Base-by-base conservation (phyloP, 2,329 filamentous ascomycete genomes). In the Phialocephala sp. region DNA sequence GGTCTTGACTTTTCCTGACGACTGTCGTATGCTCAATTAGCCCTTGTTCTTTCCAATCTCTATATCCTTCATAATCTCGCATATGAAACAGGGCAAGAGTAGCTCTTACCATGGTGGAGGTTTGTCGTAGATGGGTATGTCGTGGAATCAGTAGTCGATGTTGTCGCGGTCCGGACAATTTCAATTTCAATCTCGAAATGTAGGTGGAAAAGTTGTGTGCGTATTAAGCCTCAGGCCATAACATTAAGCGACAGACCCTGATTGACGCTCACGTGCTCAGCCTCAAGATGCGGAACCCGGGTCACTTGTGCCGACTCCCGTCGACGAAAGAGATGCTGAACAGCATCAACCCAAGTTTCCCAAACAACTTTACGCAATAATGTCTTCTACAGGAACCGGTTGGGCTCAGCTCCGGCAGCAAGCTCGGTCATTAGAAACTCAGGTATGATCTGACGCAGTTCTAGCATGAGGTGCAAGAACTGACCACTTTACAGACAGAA, bases 321-420 rank as follows among this genome's bases (percentile, higher is more conserved):
- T 37, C 59, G 41, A 58, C 32, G 12, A 41, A 56, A 50, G 59
- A 20, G 24, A 60, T 22, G 55, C 37, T 9, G 11, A 27, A 36
- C 27, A 58, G 54, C 39, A 59, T 32, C 52, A 22, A 59, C 22
- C 18, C 32, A 18, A 39, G 41, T 43, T 15, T 15, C 15, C 20
- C 20, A 58, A 41, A 39, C 27, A 58, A 59, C 27, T 2, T 37
- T 18, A 22, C 18, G 22, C n/a, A 50, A 62, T 50, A 61, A 76
- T 76, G 74, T 69, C 72, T 63, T 74, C 74, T 47, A 75, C 74
- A 63, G 73, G 73, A 62, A 74, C 70, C 15, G 90, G 93, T 81
- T 99, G 95, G 95, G 90, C 93, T 75, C 93, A 97, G 81, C 85
- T 98, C 72, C 91, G 95, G 74, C 93, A 97, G 78, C 94, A 98